Conservation (phyloP, 306 rosid genomes). For the Castanopsis chinensis region DNA sequence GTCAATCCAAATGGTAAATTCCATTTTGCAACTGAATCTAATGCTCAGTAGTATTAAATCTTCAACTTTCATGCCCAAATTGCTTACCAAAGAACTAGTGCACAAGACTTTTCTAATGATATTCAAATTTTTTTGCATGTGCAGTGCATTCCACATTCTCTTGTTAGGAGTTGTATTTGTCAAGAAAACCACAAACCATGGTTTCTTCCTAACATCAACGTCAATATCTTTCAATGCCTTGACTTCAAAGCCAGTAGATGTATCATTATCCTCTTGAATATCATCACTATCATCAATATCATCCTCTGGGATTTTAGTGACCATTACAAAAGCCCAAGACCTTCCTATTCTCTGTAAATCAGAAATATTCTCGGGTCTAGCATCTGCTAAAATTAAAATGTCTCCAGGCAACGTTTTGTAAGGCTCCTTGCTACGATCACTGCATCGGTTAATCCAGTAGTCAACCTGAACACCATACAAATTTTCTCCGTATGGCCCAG, state of each 20-base stretch:
- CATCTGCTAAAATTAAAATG: slow-evolving; percentile 55
- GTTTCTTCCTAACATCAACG: background rate
- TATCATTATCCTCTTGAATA: slow-evolving; percentile 7
- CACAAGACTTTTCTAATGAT: slow-evolving; percentile 38
- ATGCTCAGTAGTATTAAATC: no score
- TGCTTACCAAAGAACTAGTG: slow-evolving; percentile 42
- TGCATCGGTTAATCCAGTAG: slow-evolving; percentile 49
- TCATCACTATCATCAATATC: background rate
- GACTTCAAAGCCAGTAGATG: slow-evolving; percentile 41
- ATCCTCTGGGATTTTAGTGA: slow-evolving; percentile 32
- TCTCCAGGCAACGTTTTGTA: slow-evolving; percentile 68
- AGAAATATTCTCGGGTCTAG: slow-evolving; percentile 39
- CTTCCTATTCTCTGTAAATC: slow-evolving; percentile 54
- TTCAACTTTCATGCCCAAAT: no score
- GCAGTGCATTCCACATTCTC: slow-evolving; percentile 61
- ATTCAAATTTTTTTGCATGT: slow-evolving; percentile 31
- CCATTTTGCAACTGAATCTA: background rate
- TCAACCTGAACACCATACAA: slow-evolving; percentile 40
- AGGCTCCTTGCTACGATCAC: slow-evolving; percentile 46
- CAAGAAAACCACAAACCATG: slow-evolving; percentile 45
- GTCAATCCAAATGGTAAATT: background rate
- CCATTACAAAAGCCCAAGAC: slow-evolving; percentile 52
- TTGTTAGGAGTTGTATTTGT: slow-evolving; percentile 41
- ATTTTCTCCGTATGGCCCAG: background rate
- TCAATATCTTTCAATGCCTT: slow-evolving; percentile 39